Evolutionary conservation across 2,329 filamentous ascomycete species (phyloP).

Genomic region (Daldinia sp.): DNA sequence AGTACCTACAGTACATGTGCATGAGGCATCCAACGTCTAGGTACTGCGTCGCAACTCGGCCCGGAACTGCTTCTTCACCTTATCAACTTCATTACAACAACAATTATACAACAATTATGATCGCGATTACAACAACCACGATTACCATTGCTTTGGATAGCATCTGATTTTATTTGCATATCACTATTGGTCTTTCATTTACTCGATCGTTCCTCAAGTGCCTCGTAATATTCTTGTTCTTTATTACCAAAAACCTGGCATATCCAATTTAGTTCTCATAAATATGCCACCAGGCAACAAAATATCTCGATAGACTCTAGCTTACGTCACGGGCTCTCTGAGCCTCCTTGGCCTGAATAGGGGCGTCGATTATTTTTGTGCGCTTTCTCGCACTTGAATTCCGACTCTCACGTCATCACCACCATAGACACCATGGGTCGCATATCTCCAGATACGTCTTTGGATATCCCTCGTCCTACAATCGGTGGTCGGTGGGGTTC

Average conservation of each 20-base stretch:
- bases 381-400: background rate
- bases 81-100: background rate
- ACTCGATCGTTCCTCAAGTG: background rate
- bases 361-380: background rate
- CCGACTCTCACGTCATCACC: slow-evolving; percentile 1
- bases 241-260: background rate
- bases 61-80: background rate
- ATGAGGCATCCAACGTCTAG: no score
- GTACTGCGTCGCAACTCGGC: no score
- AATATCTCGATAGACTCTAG: background rate
- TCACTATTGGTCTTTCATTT: background rate
- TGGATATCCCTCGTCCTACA: slow-evolving; percentile 16
- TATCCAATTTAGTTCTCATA: background rate
- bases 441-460: slow-evolving; percentile 10
- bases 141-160: background rate
- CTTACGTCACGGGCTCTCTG: slow-evolving; percentile 26
- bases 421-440: slow-evolving; percentile 14
- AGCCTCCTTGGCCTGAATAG: slow-evolving; percentile 3
- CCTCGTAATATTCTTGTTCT: background rate
- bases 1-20: no score
- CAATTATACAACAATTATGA: background rate
- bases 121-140: background rate
- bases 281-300: background rate
- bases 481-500: background rate
- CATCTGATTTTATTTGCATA: background rate